Conservation (phyloP, 345 rosid species). For the Murraya paniculata region DNA sequence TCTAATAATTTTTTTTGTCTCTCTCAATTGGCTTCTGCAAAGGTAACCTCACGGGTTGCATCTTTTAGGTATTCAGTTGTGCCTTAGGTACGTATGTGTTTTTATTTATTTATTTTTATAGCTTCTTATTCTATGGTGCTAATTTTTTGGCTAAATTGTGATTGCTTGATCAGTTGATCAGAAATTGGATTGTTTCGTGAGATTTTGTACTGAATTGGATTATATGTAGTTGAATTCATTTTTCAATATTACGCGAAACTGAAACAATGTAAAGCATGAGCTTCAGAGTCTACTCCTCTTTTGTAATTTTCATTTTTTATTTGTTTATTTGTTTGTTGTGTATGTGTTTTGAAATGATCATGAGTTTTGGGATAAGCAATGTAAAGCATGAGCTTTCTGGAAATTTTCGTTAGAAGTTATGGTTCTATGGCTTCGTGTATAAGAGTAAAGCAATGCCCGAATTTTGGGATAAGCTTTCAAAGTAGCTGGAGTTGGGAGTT, state of each 20-base stretch:
- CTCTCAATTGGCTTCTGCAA: background rate
- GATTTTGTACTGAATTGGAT: background rate
- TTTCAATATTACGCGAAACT: background rate
- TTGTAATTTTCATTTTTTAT: background rate
- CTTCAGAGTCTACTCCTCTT: background rate
- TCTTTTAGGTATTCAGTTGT: background rate
- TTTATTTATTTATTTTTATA: background rate
- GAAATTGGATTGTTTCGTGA: background rate
- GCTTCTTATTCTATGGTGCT: background rate
- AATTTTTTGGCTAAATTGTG: background rate
- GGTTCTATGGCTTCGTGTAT: background rate
- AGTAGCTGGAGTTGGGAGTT: background rate
- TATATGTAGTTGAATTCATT: background rate
- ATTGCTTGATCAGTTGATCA: background rate
- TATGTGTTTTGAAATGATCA: background rate
- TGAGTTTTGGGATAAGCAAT: background rate
- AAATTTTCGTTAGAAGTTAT: too few species aligned
- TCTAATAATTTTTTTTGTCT: background rate
- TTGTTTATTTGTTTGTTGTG: too few species aligned
- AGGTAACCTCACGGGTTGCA: background rate
- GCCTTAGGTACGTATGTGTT: background rate
- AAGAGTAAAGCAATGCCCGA: background rate
- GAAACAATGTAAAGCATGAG: background rate
- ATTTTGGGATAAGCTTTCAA: background rate
- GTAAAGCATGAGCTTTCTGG: too few species aligned